phyloP scores from a whole-genome alignment of 495 filamentous ascomycete species.

The Penicillium coprophilum region DNA sequence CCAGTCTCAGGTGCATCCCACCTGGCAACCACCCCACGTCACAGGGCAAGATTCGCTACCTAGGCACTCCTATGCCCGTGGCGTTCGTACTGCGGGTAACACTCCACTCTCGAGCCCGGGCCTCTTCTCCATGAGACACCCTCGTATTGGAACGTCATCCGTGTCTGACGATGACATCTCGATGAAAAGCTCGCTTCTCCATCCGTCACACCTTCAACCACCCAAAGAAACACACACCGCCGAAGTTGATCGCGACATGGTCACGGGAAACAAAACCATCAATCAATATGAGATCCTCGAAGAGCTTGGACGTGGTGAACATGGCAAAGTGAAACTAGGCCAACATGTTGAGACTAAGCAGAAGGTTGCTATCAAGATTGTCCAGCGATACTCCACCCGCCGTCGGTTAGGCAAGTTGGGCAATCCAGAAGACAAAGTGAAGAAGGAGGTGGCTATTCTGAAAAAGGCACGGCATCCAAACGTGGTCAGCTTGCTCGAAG shows the following conservation, averaged over 20 bases:
- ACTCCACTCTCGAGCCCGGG: slow-evolving; percentile 69
- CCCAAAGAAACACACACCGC: slow-evolving; percentile 78
- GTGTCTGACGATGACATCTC: slow-evolving; percentile 49
- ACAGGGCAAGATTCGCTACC: slow-evolving; percentile 37
- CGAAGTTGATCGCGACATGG: slow-evolving; percentile 79
- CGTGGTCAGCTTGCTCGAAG: slow-evolving; percentile 90
- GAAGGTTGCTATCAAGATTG: slow-evolving; percentile 95
- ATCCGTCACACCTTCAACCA: slow-evolving; percentile 63
- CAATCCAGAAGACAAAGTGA: slow-evolving; percentile 87
- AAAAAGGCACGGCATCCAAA: slow-evolving; percentile 97
- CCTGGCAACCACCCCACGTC: slow-evolving; percentile 41
- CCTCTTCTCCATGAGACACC: slow-evolving; percentile 56
- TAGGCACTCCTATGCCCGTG: slow-evolving; percentile 33
- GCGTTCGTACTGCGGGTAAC: slow-evolving; percentile 55
- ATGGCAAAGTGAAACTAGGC: slow-evolving; percentile 96
- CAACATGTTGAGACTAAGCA: slow-evolving; percentile 73
- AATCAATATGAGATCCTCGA: slow-evolving; percentile 97
- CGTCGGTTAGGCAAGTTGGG: slow-evolving; percentile 78
- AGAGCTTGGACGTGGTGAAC: slow-evolving; percentile 91
- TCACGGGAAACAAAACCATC: slow-evolving; percentile 90
- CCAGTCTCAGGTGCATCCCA: slow-evolving; percentile 50
- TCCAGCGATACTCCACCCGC: slow-evolving; percentile 90
- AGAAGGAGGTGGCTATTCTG: slow-evolving; percentile 93
- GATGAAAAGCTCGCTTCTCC: slow-evolving; percentile 57
- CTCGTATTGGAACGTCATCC: slow-evolving; percentile 43